Evolutionary conservation across 2,329 filamentous ascomycete genomes (phyloP).

Genomic region (Sclerotiophoma versabilis): DNA sequence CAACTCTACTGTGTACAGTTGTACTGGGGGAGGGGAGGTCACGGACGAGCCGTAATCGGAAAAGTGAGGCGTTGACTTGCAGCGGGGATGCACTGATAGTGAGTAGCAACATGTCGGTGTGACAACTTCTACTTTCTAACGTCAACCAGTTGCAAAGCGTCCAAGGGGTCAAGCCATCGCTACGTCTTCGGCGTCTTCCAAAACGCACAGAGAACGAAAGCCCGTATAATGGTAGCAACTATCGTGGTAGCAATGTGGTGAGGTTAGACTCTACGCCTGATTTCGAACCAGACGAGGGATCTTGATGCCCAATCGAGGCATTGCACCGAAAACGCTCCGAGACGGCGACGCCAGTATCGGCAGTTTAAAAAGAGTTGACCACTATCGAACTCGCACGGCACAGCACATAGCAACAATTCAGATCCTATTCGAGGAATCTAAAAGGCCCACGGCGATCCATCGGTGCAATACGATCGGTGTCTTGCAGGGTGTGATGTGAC

Average conservation of each 20-base stretch:
- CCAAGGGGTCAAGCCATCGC: too few relatives aligned
- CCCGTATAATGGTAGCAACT: neutral
- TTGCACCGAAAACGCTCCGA: constrained; percentile 6
- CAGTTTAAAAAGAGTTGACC: neutral
- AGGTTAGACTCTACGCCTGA: neutral
- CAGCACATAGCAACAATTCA: neutral
- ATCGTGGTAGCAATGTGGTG: neutral
- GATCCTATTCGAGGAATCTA: neutral
- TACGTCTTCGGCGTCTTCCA: too few relatives aligned
- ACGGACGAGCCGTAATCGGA: too few relatives aligned
- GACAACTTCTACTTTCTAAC: neutral
- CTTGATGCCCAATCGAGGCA: constrained; percentile 7
- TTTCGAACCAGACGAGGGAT: neutral
- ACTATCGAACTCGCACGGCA: neutral
- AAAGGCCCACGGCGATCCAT: neutral
- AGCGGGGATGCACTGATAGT: neutral
- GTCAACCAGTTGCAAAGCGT: neutral
- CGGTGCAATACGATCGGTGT: constrained; percentile 8
- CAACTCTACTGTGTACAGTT: neutral
- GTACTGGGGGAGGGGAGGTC: neutral
- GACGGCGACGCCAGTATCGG: neutral
- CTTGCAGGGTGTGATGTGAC: constrained; percentile 3
- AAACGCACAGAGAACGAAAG: too few relatives aligned
- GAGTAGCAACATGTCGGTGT: neutral
- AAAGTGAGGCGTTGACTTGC: neutral